These are phyloP conservation scores for Parietaria judaica DNA, from an alignment of 306 rosid genomes.

Conservation along the genomic window DNA sequence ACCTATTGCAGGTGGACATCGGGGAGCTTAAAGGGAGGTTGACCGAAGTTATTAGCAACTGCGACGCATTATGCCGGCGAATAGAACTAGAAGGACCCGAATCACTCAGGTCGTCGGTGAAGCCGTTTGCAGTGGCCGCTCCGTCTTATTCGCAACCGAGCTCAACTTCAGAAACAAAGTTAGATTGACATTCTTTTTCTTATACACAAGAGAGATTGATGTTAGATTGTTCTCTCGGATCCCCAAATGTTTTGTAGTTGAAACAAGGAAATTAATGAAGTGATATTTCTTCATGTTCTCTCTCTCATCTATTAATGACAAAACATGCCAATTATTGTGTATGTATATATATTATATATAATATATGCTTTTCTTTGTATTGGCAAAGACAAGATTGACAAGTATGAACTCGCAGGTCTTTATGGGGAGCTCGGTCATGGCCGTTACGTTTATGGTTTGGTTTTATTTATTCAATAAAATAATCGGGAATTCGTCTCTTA, in stretches of 20 bases:
- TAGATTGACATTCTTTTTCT: constrained; percentile 24
- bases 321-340: not conserved
- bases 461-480: too few species aligned
- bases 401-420: not conserved
- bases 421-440: too few species aligned
- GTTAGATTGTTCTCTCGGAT: constrained; percentile 8
- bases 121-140: constrained; percentile 36
- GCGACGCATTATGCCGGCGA: constrained; percentile 79
- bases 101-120: constrained; percentile 58
- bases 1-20: constrained; percentile 75
- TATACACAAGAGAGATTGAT: constrained; percentile 23
- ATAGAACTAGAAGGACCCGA: constrained; percentile 63
- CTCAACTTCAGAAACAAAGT: constrained; percentile 44
- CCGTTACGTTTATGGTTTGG: too few species aligned
- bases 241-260: not conserved
- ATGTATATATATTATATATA: not conserved
- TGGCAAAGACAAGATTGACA: constrained; percentile 2
- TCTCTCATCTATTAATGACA: not conserved
- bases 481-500: too few species aligned
- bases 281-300: not conserved
- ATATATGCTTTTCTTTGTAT: not conserved
- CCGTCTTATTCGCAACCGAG: constrained; percentile 23
- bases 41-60: constrained; percentile 82
- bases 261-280: not conserved
- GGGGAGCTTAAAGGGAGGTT: constrained; percentile 94